Evolutionary conservation across 495 filamentous ascomycete genomes (phyloP).

Genomic region (Cudoniella acicularis): DNA sequence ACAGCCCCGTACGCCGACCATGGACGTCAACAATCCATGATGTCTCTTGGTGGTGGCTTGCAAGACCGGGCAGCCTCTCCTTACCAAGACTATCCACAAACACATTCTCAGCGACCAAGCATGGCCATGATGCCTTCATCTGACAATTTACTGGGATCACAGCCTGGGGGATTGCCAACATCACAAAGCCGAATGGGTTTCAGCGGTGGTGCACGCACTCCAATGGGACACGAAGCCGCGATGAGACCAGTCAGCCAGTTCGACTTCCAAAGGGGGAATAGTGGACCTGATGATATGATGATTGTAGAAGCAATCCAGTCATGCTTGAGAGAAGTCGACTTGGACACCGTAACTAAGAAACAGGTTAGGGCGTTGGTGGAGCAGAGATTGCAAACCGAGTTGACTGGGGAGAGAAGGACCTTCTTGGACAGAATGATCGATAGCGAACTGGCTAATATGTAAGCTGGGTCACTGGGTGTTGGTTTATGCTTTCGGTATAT

Average conservation of each 20-base stretch:
- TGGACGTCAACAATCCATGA: constrained; percentile 41
- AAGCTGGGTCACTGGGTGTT: constrained; percentile 24
- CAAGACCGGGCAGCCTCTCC: constrained; percentile 37
- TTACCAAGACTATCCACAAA: constrained; percentile 45
- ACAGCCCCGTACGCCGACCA: constrained; percentile 27
- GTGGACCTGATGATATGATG: constrained; percentile 67
- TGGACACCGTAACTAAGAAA: constrained; percentile 97
- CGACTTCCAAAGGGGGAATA: constrained; percentile 67
- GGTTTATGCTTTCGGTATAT: too few relatives aligned
- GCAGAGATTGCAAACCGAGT: constrained; percentile 82
- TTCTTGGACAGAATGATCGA: constrained; percentile 94
- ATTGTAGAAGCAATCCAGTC: constrained; percentile 81
- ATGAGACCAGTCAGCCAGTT: constrained; percentile 62
- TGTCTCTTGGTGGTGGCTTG: constrained; percentile 41
- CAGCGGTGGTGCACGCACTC: constrained; percentile 33
- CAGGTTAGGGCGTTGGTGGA: constrained; percentile 90
- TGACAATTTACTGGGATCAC: constrained; percentile 17
- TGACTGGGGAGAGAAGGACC: constrained; percentile 72
- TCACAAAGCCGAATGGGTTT: constrained; percentile 41
- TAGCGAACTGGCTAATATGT: constrained; percentile 91
- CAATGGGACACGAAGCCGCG: constrained; percentile 35
- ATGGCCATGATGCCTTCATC: constrained; percentile 22
- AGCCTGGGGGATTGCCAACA: constrained; percentile 5
- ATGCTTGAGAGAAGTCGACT: constrained; percentile 84
- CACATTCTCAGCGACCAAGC: constrained; percentile 18